These are phyloP conservation scores for Paecilomyces formosus DNA, from an alignment of 2,329 filamentous ascomycete genomes.

Conservation along the genomic window DNA sequence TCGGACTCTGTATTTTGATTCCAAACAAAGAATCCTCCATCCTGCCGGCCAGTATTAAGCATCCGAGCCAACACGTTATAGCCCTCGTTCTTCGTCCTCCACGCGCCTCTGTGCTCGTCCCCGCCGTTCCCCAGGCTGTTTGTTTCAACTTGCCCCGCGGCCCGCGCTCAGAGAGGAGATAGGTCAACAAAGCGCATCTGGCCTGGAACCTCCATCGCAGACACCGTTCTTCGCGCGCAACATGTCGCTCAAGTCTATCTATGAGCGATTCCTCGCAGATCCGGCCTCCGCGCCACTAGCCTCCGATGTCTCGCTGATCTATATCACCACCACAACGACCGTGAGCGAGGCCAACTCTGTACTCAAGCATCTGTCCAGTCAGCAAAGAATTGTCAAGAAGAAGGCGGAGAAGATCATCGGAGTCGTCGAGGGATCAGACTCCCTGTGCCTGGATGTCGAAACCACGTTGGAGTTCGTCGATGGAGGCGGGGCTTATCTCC, in stretches of 20 bases:
- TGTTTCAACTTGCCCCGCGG: neutral
- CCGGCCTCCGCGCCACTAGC: slow-evolving; percentile 59
- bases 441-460: slow-evolving; percentile 70
- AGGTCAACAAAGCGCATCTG: neutral
- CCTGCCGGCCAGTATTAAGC: neutral
- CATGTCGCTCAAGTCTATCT: slow-evolving; percentile 44
- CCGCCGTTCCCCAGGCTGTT: neutral
- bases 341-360: slow-evolving; percentile 66
- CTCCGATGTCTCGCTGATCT: slow-evolving; percentile 65
- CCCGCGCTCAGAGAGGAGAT: neutral
- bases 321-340: slow-evolving; percentile 79
- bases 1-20: neutral
- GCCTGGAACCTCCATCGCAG: slow-evolving; percentile 4
- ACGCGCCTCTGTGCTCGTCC: neutral
- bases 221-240: slow-evolving; percentile 2
- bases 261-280: slow-evolving; percentile 65
- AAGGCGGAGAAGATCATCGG: slow-evolving; percentile 71
- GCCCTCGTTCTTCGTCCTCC: neutral
- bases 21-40: neutral
- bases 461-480: slow-evolving; percentile 74
- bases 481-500: slow-evolving; percentile 79
- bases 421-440: slow-evolving; percentile 62
- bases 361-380: slow-evolving; percentile 68
- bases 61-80: neutral
- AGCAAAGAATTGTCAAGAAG: slow-evolving; percentile 71